Conservation (phyloP, 2,329 filamentous ascomycete species). For the Ophiostoma novo-ulmi region DNA sequence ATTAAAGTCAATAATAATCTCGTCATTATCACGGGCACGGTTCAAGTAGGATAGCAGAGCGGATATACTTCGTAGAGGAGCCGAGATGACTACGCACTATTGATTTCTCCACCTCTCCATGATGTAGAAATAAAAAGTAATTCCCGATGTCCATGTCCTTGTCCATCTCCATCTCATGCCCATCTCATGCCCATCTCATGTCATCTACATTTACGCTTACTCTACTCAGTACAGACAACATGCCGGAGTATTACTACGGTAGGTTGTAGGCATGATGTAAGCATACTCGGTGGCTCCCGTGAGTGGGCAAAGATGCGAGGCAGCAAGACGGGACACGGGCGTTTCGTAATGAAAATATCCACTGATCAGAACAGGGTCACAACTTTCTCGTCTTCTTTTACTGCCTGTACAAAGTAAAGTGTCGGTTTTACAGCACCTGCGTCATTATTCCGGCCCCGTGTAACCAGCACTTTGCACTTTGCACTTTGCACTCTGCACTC, state of each 20-base stretch:
- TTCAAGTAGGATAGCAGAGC: not conserved
- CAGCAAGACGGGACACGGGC: not conserved
- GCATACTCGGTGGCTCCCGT: not conserved
- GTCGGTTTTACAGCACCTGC: too few relatives aligned
- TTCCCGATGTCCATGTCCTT: too few relatives aligned
- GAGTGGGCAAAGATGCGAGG: not conserved
- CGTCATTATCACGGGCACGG: not conserved
- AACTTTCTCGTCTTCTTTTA: too few relatives aligned
- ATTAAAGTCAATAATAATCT: not conserved
- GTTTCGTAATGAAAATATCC: not conserved
- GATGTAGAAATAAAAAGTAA: too few relatives aligned
- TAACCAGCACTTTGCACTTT: too few relatives aligned
- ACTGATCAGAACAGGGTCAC: not conserved
- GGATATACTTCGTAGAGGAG: not conserved
- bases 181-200: not conserved
- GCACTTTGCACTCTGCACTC: too few relatives aligned
- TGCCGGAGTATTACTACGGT: not conserved
- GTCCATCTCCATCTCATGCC: not conserved
- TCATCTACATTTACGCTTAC: not conserved
- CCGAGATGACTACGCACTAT: not conserved
- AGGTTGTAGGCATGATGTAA: not conserved
- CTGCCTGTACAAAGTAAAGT: too few relatives aligned
- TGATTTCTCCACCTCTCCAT: not conserved
- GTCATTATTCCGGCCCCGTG: too few relatives aligned
- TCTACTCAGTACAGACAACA: not conserved